These are phyloP conservation scores for Gossypium longicalyx DNA, from an alignment of 345 rosid genomes.

Conservation along the genomic window DNA sequence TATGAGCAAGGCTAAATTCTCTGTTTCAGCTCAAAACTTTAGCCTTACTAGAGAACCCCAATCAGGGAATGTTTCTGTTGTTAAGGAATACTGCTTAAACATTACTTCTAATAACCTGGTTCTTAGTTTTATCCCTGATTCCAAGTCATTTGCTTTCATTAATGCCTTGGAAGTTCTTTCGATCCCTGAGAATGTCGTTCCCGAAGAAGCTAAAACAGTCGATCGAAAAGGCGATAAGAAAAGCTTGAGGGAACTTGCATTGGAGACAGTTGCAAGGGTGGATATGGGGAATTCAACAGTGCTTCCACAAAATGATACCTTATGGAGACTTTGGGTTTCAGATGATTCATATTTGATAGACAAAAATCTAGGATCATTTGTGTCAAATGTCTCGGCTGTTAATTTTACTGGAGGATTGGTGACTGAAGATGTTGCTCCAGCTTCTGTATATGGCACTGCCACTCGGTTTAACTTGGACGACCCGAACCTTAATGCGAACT, in stretches of 20 bases:
- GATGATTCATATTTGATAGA: slow-evolving; percentile 46
- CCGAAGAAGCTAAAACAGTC: slow-evolving; percentile 34
- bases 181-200: slow-evolving; percentile 55
- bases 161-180: slow-evolving; percentile 73
- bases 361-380: slow-evolving; percentile 22
- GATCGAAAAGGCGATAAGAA: slow-evolving; percentile 20
- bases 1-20: slow-evolving; percentile 57
- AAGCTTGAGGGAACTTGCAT: slow-evolving; percentile 34
- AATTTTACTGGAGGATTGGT: slow-evolving; percentile 32
- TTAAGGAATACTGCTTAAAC: slow-evolving; percentile 63
- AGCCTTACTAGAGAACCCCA: slow-evolving; percentile 51
- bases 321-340: slow-evolving; percentile 76
- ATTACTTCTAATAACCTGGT: slow-evolving; percentile 35
- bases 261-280: slow-evolving; percentile 76
- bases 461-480: slow-evolving; percentile 41
- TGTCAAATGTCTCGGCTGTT: slow-evolving; percentile 42
- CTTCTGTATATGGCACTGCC: slow-evolving; percentile 72
- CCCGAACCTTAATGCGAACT: slow-evolving; percentile 37
- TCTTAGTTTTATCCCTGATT: slow-evolving; percentile 46
- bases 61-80: slow-evolving; percentile 18
- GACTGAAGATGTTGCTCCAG: slow-evolving; percentile 50
- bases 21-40: slow-evolving; percentile 61
- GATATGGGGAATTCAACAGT: slow-evolving; percentile 77
- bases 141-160: slow-evolving; percentile 54
- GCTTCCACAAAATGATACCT: slow-evolving; percentile 41